Base-by-base conservation (phyloP, 345 rosid genomes). In the Kandelia obovata region DNA sequence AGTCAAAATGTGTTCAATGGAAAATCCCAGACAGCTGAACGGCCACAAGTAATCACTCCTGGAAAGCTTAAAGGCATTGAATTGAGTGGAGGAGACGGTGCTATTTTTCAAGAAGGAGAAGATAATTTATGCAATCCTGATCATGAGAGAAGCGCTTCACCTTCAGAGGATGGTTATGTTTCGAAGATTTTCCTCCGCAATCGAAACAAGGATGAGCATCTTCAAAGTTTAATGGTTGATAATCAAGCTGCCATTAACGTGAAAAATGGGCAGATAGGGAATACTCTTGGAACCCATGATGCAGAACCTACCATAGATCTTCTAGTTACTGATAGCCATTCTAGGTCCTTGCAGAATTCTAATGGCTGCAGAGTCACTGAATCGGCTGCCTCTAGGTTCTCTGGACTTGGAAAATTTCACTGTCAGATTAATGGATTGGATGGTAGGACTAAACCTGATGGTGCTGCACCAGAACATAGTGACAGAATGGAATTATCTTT, bases 221-320 rank as follows among this genome's bases (percentile, higher is more conserved):
- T 68, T 64, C 71, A 74, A 77, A 63, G 70, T 68, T 82, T 82
- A 64, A 73, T 71, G 52, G 71, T 65, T 46, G 80, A 76, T 61
- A 64, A 57, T 49, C 67, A 56, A 15, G 30, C 71, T 55, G 61
- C 51, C 55, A 73, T 46, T 68, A 67, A 66, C 43, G 49, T 28
- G 59, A 52, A 57, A 52, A 73, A 72, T 65, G 81, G 69, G 66
- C 82, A 84, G 65, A 78, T 73, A 66, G 83, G 71, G 71, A 75
- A 37, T 65, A 66, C 69, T 67, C 72, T 35, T 60, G 83, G 71
- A 27, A 70, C 64, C 31, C 57, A 64, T 63, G 76, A 71, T 30
- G 73, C 72, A n/a, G 78, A 72, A 75, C 56, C 49, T 64, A 32
- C 73, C 55, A 52, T 31, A 43, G 53, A 62, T 28, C 65, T 23